Evolutionary conservation across 208 protist genomes (phyloP), one percentile per base, ranked within the genome.

Genomic region (Trypanosoma melophagium): DNA sequence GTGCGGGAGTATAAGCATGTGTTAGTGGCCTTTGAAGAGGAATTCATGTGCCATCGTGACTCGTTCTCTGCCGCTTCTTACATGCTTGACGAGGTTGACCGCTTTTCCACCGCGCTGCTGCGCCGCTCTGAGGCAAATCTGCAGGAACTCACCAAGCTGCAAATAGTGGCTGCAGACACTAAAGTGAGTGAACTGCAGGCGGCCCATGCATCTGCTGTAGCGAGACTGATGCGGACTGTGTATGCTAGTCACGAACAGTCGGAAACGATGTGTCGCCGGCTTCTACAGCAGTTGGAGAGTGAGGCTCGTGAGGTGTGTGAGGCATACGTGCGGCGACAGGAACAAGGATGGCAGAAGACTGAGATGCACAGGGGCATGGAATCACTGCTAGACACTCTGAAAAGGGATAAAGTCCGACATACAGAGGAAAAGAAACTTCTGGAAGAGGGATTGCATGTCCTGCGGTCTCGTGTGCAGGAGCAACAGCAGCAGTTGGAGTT

Each of bases 31-130:
- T 76, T 84, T 58, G 54, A 70, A 55, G 24, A 60, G 49, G 69
- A 71, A 49, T 70, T 79, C 19, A 53, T 58, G 14, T 56, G 52
- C 12, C 79, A 63, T n/a, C 55, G 69, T 17, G 70, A 70, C 8
- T 75, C 66, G 19, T 83, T 81, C 56, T 70, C 61, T 61, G 69
- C 53, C 22, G 73, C 76, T 22, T 71, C 67, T 17, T 63, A 64
- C 21, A 79, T 78, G 64, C 57, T 88, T 21, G 50, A 56, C 1
- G 79, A 80, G 31, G 65, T 80, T 45, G 75, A 84, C 16, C 49
- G 14, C 42, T 80, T 88, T 62, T 80, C 79, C 0, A 71, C 66
- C 16, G 59, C 41, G 7, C 51, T 84, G 10, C 58, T 84, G 56
- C 50, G 44, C 38, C 76, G 68, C 31, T 84, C 71, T 22, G 45